Evolutionary conservation across 331 rosid species (phyloP), one percentile per base, ranked within the genome.

Genomic region (Arachis monticola): DNA sequence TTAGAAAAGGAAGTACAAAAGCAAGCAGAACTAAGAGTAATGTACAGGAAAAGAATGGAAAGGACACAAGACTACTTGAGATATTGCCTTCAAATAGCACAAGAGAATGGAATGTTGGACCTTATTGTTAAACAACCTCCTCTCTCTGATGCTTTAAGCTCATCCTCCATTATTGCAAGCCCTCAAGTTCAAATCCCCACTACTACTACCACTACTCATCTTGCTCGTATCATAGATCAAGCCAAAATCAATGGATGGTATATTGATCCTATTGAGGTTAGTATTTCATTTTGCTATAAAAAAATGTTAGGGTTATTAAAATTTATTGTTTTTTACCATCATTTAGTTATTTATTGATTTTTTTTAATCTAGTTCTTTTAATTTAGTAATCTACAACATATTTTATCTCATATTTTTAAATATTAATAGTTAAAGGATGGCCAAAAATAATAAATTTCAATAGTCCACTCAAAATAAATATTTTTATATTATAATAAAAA

Each of bases 161-260:
- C 64, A 67, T 38, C 41, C 41, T 38, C 41, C 41, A 38, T 38
- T 38, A 32, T 10, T 35, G 13, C 66, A 38, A 74, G 68, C 70
- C 86, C 89, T 31, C 64, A 8, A 32, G 46, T 60, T 31, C 64
- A 6, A 32, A 50, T 60, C 53, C 77, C 30, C 53, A 62, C 80
- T 38, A 0, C 5, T 38, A 38, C 41, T 38, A 62, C 81, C 30
- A 74, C 67, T 4, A 1, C 87, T 2, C 72, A 64, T 63, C 79
- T 86, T 1, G 70, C 72, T n/a, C 11, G 70, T 62, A 74, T 87
- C 55, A 69, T 38, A 1, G 76, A 86, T 22, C 83, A 83, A 72
- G 88, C 96, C 70, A 79, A 88, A 75, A 66, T 45, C 13, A 84
- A 80, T 38, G 96, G 97, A 50, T 89, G 97, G 96, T 81, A 69